Evolutionary conservation across 1,139 yeast genomes (phyloP).

Genomic region (Wickerhamomyces sp.): DNA sequence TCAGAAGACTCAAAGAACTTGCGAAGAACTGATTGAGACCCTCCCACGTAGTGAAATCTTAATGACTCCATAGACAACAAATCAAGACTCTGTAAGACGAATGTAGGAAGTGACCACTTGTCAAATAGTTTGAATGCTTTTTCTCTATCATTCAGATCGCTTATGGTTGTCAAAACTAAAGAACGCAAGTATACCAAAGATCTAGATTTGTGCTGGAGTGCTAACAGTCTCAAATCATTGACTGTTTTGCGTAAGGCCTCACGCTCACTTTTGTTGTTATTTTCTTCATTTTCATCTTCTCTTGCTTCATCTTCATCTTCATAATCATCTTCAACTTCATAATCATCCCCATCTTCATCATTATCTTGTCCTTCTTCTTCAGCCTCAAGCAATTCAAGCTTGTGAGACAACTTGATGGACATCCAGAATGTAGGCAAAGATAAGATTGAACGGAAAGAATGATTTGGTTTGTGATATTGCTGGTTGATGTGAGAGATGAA

Average conservation of each 20-base stretch:
- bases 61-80: constrained; percentile 7
- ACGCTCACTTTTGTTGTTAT: too few species aligned
- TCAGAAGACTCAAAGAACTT: constrained; percentile 11
- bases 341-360: not conserved
- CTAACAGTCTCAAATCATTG: constrained; percentile 2
- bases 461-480: constrained; percentile 6
- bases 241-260: constrained; percentile 1
- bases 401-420: constrained; percentile 13
- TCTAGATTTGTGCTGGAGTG: constrained; percentile 8
- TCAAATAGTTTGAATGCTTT: constrained; percentile 6
- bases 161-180: constrained; percentile 8
- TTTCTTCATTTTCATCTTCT: constrained; percentile 1
- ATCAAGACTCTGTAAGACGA: constrained; percentile 16
- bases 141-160: constrained; percentile 4
- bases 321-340: constrained; percentile 1
- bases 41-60: constrained; percentile 12
- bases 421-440: constrained; percentile 14
- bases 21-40: constrained; percentile 14
- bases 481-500: constrained; percentile 8
- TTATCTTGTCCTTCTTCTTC: not conserved
- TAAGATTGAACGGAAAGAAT: constrained; percentile 8
- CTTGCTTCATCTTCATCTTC: not conserved
- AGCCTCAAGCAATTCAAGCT: not conserved
- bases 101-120: constrained; percentile 9
- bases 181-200: constrained; percentile 9